These are phyloP conservation scores for Phytophthora boehmeriae DNA, from an alignment of 352 stramenopile species.

Conservation along the genomic window DNA sequence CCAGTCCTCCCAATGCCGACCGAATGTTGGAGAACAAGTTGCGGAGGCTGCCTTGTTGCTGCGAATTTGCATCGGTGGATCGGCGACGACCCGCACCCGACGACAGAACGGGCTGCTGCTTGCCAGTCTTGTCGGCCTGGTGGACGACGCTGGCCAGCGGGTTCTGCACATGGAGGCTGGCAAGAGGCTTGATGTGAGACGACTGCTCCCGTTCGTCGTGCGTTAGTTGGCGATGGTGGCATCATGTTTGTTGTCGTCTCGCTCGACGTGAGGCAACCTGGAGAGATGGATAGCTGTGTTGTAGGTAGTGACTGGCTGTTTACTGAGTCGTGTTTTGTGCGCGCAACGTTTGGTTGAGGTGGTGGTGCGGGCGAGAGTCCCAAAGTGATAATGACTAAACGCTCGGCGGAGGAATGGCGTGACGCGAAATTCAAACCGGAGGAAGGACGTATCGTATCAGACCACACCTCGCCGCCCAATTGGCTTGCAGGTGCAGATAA, in stretches of 20 bases:
- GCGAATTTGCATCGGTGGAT: slow-evolving; percentile 10
- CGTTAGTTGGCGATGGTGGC: not conserved
- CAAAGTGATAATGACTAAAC: slow-evolving; percentile 1
- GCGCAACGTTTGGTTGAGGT: too few species aligned
- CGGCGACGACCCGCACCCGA: slow-evolving; percentile 15
- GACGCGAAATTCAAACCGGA: too few species aligned
- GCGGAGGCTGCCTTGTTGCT: slow-evolving; percentile 49
- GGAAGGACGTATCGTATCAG: too few species aligned
- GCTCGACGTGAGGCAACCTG: too few species aligned
- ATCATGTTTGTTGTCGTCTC: too few species aligned
- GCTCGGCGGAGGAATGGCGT: not conserved
- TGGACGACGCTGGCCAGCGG: slow-evolving; percentile 63
- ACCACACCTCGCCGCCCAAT: too few species aligned
- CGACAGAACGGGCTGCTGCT: slow-evolving; percentile 34
- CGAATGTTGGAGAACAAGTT: slow-evolving; percentile 71
- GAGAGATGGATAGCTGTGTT: too few species aligned
- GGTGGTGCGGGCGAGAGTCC: too few species aligned
- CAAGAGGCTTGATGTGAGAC: slow-evolving; percentile 39
- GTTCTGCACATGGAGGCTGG: slow-evolving; percentile 26
- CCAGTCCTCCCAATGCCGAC: slow-evolving; percentile 36
- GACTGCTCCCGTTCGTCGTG: slow-evolving; percentile 12
- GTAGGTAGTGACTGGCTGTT: too few species aligned
- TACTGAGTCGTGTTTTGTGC: too few species aligned
- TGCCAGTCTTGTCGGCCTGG: slow-evolving; percentile 57
- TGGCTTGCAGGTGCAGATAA: too few species aligned